Evolutionary conservation across 208 protist species (phyloP).

Genomic region (Trypanosoma vivax): DNA sequence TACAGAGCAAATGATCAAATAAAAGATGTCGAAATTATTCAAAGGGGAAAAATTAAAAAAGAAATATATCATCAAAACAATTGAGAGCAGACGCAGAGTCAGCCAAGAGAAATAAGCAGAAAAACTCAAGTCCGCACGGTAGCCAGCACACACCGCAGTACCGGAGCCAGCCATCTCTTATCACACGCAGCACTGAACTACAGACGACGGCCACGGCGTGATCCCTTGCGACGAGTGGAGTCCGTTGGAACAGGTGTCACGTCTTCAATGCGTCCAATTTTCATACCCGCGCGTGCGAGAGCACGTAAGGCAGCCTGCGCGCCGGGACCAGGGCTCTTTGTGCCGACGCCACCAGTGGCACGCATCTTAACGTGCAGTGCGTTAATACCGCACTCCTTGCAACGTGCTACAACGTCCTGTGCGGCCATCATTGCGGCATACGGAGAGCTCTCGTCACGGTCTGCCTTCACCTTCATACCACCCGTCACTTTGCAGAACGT

Average conservation of each 20-base stretch:
- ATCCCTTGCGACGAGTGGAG: slow-evolving; percentile 97
- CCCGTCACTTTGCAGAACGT: slow-evolving; percentile 98
- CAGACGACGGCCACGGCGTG: slow-evolving; percentile 97
- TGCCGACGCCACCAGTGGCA: slow-evolving; percentile 97
- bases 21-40: too few species aligned
- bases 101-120: too few species aligned
- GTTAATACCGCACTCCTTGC: slow-evolving; percentile 97
- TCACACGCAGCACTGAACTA: too few species aligned
- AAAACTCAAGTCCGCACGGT: too few species aligned
- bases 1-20: too few species aligned
- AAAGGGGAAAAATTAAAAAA: too few species aligned
- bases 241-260: slow-evolving; percentile 99
- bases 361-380: slow-evolving; percentile 99
- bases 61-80: too few species aligned
- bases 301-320: slow-evolving; percentile 99
- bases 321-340: slow-evolving; percentile 99
- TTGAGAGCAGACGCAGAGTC: too few species aligned
- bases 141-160: too few species aligned
- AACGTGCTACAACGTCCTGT: slow-evolving; percentile 97
- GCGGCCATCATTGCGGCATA: slow-evolving; percentile 99
- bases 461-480: slow-evolving; percentile 99
- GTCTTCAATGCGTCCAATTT: slow-evolving; percentile 99
- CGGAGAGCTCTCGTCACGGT: slow-evolving; percentile 99
- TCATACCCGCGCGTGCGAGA: slow-evolving; percentile 98
- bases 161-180: too few species aligned